Conservation (phyloP, 306 rosid species). For the Glycine latifolia region DNA sequence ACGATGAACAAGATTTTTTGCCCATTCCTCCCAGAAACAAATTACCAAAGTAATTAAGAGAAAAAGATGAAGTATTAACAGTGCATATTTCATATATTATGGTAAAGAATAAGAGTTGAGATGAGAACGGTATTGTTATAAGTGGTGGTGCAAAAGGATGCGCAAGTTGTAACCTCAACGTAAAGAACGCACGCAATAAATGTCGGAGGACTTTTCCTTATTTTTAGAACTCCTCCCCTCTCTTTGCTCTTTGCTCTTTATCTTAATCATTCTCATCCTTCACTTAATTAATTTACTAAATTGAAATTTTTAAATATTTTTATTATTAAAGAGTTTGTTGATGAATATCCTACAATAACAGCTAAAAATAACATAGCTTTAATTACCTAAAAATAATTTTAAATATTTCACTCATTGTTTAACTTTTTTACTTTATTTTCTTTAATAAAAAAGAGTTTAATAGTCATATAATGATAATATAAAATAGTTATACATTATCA, state of each 20-base stretch:
- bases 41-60: not conserved
- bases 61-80: not conserved
- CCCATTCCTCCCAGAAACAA: slow-evolving; percentile 42
- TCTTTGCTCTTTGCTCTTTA: not conserved
- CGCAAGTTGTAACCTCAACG: slow-evolving; percentile 5
- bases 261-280: not conserved
- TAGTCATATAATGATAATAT: too few species aligned
- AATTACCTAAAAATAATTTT: too few species aligned
- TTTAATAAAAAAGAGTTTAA: too few species aligned
- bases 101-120: not conserved
- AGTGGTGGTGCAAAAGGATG: not conserved
- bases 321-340: not conserved
- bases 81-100: too few species aligned
- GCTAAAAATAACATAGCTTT: not conserved
- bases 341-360: not conserved
- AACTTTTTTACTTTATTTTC: too few species aligned
- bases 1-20: slow-evolving; percentile 50
- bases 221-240: not conserved
- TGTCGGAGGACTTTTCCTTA: slow-evolving; percentile 38
- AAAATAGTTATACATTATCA: too few species aligned
- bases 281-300: not conserved
- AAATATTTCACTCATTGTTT: too few species aligned
- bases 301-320: not conserved
- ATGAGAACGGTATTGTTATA: not conserved
- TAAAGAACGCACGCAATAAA: slow-evolving; percentile 29